Evolutionary conservation across 768 basidiomycete genomes (phyloP).

Genomic region (Cystofilobasidium bisporidii): DNA sequence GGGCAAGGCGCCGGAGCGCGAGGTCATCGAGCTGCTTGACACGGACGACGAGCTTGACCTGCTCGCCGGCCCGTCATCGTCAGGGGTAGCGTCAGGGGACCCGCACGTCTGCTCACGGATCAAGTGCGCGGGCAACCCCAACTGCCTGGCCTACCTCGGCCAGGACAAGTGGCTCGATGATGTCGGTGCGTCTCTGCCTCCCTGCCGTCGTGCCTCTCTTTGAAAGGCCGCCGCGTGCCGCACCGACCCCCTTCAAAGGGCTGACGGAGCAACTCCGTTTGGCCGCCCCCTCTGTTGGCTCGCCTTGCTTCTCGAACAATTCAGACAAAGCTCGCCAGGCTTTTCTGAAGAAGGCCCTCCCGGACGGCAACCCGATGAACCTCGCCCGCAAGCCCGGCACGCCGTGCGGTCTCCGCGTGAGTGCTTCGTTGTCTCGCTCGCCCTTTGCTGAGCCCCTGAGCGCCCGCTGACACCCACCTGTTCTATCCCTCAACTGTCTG

Average conservation of each 20-base stretch:
- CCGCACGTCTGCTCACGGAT: constrained; percentile 17
- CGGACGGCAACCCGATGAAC: constrained; percentile 52
- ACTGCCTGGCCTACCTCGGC: constrained; percentile 79
- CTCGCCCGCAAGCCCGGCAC: constrained; percentile 48
- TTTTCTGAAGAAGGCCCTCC: constrained; percentile 49
- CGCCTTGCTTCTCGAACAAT: constrained; percentile 17
- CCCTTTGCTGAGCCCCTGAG: too few relatives aligned
- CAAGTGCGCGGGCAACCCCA: constrained; percentile 65
- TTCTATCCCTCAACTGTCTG: background rate
- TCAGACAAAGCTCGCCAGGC: constrained; percentile 48
- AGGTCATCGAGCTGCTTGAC: background rate
- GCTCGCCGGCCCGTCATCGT: background rate
- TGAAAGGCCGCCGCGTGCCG: too few relatives aligned
- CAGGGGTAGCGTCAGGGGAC: background rate
- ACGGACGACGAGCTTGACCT: constrained; percentile 10
- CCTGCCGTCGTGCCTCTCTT: constrained; percentile 18
- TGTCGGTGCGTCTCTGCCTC: constrained; percentile 47
- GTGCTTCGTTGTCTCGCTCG: too few relatives aligned
- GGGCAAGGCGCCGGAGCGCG: background rate
- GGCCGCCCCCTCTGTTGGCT: constrained; percentile 25
- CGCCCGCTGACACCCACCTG: constrained; percentile 15
- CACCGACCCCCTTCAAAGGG: background rate
- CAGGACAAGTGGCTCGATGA: constrained; percentile 66
- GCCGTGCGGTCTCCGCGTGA: constrained; percentile 70
- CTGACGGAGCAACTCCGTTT: background rate